Base-by-base conservation (phyloP, 768 basidiomycete genomes). In the Mrakia blollopis region DNA sequence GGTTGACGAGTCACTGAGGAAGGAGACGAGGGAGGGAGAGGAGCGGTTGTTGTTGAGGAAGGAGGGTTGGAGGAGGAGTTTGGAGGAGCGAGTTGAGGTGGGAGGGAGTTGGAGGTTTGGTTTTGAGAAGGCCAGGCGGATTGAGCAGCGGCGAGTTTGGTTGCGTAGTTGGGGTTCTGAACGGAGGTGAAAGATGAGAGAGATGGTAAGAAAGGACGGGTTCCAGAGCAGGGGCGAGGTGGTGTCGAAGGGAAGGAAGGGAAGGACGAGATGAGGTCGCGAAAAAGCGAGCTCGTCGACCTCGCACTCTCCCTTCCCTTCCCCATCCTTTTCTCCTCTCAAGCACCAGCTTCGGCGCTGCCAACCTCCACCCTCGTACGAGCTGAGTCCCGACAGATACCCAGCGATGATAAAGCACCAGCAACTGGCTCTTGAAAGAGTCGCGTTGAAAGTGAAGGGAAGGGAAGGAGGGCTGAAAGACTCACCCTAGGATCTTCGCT, bases 111-210 rank as follows among this genome's bases (percentile, higher is more conserved):
- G 11, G 72, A 57, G n/a, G 72, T 47, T 5, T 44, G 62, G 39
- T 67, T 72, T 63, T 78, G 77, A 6, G 73, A 67, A 23, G 77
- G 73, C 77, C 77, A 78, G 11, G 77, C 77, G 21, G 72, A 71
- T 44, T 71, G 67, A 57, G 67, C 60, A 16, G 67, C 57, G n/a
- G 75, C 75, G 11, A 76, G 68, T 57, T 76, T 76, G 25, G 75
- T 60, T 11, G 75, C 75, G 54, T 76, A 71, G 50, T 76, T 76
- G 41, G 67, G 69, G 52, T 74, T 74, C 73, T 74, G 65, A 9
- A 60, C n/a, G 35, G 50, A 41, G 65, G 9, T 32, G 30, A 11
- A 18, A 61, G 52, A 13, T 41, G n/a, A 35, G 21, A 25, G 30
- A 39, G 23, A 60, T 18, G 47, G 44, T 35, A 9, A 54, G 54